Evolutionary conservation across 176 grass and related monocot species (phyloP).

Genomic region (bread wheat (Triticum aestivum)): IWGSC_CS_RefSeq_v2.1 NC_057810.1:444781755-444782254

Average conservation of each 20-base stretch:
- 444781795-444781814: background rate
- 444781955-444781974: background rate
- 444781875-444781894: slow-evolving; percentile 3
- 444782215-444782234: background rate
- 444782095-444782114: background rate
- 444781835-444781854: background rate
- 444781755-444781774: background rate
- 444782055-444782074: background rate
- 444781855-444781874: background rate
- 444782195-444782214: background rate
- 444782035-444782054: background rate
- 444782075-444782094: background rate
- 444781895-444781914: slow-evolving; percentile 35
- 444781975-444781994: background rate
- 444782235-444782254: background rate
- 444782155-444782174: background rate
- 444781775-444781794: background rate
- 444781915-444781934: background rate
- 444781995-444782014: background rate
- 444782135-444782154: background rate
- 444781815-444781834: background rate
- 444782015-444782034: background rate
- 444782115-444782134: background rate
- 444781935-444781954: slow-evolving; percentile 22
- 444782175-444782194: background rate